phyloP scores from a whole-genome alignment of 2,329 filamentous ascomycete genomes.

The Furcasterigmium sp. region DNA sequence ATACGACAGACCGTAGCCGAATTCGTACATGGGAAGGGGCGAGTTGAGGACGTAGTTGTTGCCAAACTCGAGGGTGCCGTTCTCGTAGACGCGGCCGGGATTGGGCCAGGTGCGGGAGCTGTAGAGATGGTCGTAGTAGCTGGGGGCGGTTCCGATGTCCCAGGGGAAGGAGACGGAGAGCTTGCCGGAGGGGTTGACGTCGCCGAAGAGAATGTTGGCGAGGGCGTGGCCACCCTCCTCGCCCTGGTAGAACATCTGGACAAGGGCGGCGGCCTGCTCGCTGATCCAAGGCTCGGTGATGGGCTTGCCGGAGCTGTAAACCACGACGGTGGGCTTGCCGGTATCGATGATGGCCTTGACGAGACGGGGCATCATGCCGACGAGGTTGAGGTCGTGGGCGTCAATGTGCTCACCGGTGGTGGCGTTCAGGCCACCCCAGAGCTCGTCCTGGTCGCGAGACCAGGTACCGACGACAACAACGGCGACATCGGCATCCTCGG shows the following conservation, averaged over 20 bases:
- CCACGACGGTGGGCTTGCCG: constrained; percentile 61
- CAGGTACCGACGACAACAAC: constrained; percentile 72
- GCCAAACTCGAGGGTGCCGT: constrained; percentile 60
- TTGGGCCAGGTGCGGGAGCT: constrained; percentile 51
- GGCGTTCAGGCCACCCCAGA: constrained; percentile 66
- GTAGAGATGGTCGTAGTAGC: constrained; percentile 70
- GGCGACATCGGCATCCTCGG: constrained; percentile 63
- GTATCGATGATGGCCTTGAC: constrained; percentile 63
- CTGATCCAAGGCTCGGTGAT: constrained; percentile 71
- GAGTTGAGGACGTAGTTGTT: constrained; percentile 59
- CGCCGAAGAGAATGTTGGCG: constrained; percentile 60
- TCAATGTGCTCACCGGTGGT: constrained; percentile 74
- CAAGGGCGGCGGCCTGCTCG: constrained; percentile 55
- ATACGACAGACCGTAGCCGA: constrained; percentile 64
- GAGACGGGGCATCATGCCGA: constrained; percentile 64
- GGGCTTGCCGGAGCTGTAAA: constrained; percentile 66
- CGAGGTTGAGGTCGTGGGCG: constrained; percentile 55
- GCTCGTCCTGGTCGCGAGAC: constrained; percentile 66
- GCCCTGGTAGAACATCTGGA: constrained; percentile 72
- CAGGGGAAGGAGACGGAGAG: constrained; percentile 63
- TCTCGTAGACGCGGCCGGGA: constrained; percentile 45
- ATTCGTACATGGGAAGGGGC: constrained; percentile 56
- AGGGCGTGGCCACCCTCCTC: constrained; percentile 64
- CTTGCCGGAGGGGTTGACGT: constrained; percentile 61
- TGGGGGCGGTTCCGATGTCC: constrained; percentile 60